phyloP scores from a whole-genome alignment of 441 rosid genomes.

The Euphorbia corollata region DNA sequence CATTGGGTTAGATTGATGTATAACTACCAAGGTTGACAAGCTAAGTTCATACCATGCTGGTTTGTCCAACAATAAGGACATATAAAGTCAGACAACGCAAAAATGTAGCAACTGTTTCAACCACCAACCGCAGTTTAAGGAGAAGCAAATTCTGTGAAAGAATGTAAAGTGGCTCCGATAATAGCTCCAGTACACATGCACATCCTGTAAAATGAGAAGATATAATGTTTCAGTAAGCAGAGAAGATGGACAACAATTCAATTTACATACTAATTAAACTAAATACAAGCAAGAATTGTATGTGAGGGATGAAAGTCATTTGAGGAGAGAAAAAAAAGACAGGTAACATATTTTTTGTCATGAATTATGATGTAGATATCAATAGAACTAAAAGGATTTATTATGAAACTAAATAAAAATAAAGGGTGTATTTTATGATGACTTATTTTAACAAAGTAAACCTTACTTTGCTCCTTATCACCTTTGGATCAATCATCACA shows the following conservation, averaged over 20 bases:
- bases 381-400: background rate
- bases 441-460: no score
- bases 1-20: constrained; percentile 1
- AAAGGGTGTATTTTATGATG: no score
- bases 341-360: background rate
- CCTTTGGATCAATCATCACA: no score
- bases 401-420: background rate
- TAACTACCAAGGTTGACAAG: constrained; percentile 12
- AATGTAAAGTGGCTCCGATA: constrained; percentile 86
- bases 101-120: constrained; percentile 75
- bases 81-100: constrained; percentile 66
- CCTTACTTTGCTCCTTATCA: no score
- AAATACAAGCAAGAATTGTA: background rate
- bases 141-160: constrained; percentile 76
- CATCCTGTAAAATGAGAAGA: constrained; percentile 40
- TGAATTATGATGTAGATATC: background rate
- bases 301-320: background rate
- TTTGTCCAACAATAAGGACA: constrained; percentile 50
- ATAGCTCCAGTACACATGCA: constrained; percentile 79
- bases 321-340: background rate
- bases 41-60: constrained; percentile 49
- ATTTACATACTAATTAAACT: background rate
- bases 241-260: background rate
- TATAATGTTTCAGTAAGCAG: constrained; percentile 2
- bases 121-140: constrained; percentile 62